These are phyloP conservation scores for Candida krabiensis DNA, from an alignment of 805 yeast genomes.

Conservation along the genomic window DNA sequence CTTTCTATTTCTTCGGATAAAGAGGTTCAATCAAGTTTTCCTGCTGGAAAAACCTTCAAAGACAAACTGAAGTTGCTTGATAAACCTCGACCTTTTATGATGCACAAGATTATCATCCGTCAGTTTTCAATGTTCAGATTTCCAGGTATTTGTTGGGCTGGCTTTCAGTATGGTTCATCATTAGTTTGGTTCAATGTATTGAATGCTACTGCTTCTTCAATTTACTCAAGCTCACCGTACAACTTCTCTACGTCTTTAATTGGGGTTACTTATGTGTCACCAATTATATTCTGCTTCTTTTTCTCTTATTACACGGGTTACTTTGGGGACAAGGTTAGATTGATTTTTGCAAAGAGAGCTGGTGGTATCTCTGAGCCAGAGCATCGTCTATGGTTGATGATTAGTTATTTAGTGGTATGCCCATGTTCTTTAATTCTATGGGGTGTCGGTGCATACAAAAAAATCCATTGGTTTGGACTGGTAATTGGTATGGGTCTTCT, in stretches of 20 bases:
- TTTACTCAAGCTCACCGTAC: conserved; percentile 47
- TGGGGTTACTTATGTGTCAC: conserved; percentile 54
- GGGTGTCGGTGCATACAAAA: conserved; percentile 61
- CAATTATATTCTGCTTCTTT: conserved; percentile 45
- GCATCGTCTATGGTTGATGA: conserved; percentile 52
- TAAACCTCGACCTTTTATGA: conserved; percentile 33
- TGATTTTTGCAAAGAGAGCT: conserved; percentile 46
- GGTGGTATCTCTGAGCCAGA: conserved; percentile 56
- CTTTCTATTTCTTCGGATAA: conserved; percentile 12
- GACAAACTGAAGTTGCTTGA: conserved; percentile 42
- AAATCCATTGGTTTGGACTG: conserved; percentile 53
- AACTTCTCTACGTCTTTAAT: conserved; percentile 44
- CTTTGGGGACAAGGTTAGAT: conserved; percentile 48
- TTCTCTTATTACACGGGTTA: conserved; percentile 46
- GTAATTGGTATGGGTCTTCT: conserved; percentile 54
- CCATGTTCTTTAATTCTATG: conserved; percentile 56
- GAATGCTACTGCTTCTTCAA: conserved; percentile 47
- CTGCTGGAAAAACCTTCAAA: conserved; percentile 37
- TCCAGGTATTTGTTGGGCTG: conserved; percentile 59
- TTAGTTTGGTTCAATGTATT: conserved; percentile 47
- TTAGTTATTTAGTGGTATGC: conserved; percentile 45
- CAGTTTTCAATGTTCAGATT: conserved; percentile 42
- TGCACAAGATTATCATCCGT: conserved; percentile 26
- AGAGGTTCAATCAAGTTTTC: conserved; percentile 14
- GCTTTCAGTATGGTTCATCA: conserved; percentile 49